Evolutionary conservation across 2,329 filamentous ascomycete species (phyloP).

Genomic region (Ophiostoma ulmi): DNA sequence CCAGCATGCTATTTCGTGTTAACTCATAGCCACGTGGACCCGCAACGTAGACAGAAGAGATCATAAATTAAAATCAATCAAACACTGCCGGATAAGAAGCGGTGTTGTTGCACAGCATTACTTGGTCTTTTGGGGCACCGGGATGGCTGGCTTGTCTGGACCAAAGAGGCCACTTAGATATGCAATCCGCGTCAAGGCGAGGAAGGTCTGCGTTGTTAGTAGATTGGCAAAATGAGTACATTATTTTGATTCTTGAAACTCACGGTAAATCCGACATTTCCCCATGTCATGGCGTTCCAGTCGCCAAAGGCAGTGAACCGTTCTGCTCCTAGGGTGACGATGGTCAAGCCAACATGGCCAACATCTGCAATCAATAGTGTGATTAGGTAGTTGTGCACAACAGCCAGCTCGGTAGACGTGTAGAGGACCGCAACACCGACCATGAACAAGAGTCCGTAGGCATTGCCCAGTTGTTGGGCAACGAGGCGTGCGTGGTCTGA

Average conservation of each 20-base stretch:
- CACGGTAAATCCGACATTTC: constrained; percentile 63
- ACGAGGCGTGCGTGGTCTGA: constrained; percentile 49
- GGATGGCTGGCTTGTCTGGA: constrained; percentile 34
- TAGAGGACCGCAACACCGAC: constrained; percentile 60
- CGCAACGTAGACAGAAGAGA: background rate
- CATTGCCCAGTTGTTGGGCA: constrained; percentile 63
- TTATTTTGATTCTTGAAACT: background rate
- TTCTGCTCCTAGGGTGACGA: constrained; percentile 52
- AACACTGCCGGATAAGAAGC: background rate
- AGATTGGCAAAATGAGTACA: background rate
- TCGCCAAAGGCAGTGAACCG: constrained; percentile 46
- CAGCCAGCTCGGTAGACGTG: constrained; percentile 58
- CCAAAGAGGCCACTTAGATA: constrained; percentile 60
- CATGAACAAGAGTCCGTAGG: constrained; percentile 61
- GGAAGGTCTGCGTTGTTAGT: constrained; percentile 39
- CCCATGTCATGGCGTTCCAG: constrained; percentile 70
- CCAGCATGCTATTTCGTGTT: background rate
- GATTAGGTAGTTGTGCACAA: constrained; percentile 62
- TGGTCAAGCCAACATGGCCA: constrained; percentile 61
- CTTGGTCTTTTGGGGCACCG: constrained; percentile 27
- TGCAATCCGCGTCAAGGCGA: constrained; percentile 52
- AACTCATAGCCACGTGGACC: background rate
- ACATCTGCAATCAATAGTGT: constrained; percentile 62
- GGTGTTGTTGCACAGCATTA: constrained; percentile 16
- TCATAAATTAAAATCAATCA: background rate